Evolutionary conservation across 2,329 filamentous ascomycete species (phyloP), one percentile per base, ranked within the genome.

Genomic region (Onygenales sp.): DNA sequence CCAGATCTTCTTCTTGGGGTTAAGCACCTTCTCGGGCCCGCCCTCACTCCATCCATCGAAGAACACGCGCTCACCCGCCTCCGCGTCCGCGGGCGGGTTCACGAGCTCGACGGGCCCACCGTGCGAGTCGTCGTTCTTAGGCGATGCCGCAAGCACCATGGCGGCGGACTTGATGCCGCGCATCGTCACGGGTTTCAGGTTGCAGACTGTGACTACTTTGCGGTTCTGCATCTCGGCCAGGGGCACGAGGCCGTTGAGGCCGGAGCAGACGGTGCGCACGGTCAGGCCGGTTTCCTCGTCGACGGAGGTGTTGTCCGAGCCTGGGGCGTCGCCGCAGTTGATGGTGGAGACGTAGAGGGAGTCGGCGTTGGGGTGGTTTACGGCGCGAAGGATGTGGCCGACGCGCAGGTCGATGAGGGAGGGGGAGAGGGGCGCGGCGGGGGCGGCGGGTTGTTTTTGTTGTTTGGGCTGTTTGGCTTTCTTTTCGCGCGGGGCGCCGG

Each of bases 1-100:
- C 91, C 92, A 97, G 57, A 97, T 78, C 84, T 97, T 97, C 84
- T 97, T 98, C 85, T 98, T 98, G 55, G 93, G 93, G 79, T 97
- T 98, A 54, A 98, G 80, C 50, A 92, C 83, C 58, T 85, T 86
- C 79, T 98, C 93, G 0, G 93, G 90, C 77, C 95, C 87, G 55
- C 89, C 91, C 70, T 89, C 80, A 46, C 61, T 64, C 85, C 89
- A 98, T 47, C 93, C 93, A 68, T 97, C 88, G 68, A 98, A 98
- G 78, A 79, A 91, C 50, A 97, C 87, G 11, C 88, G 79, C 68
- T 95, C 89, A 55, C 93, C 93, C 5, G 91, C 89, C 66, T 85
- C 82, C 43, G 88, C 79, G 42, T 81, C 89, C 14, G 78, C 81
- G 1, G 93, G 93, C 0, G 92, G 91, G 58, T 76, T 83, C 52